A percentile compares a stretch with the other conserved stretches of the same genome.
Conservation (phyloP, 2,329 filamentous ascomycete species). For the Aspergillus thermomutatus region DNA sequence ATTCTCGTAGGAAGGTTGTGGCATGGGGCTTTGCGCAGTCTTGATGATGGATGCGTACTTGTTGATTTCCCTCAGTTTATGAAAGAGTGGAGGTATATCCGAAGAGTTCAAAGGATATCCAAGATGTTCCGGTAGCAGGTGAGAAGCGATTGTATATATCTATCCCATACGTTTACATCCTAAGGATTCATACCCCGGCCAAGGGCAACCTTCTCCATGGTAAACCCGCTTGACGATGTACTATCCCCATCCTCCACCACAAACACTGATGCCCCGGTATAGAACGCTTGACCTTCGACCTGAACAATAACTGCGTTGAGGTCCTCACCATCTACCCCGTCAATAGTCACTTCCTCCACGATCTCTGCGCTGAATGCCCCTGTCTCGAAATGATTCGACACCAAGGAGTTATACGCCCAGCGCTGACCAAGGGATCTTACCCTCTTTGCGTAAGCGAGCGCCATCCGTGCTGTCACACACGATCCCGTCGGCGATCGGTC, state of each 20-base stretch:
- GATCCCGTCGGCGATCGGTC: slow-evolving; percentile 44
- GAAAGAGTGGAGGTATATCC: neutral
- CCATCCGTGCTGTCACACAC: slow-evolving; percentile 37
- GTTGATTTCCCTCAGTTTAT: neutral
- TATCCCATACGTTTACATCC: neutral
- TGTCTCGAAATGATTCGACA: slow-evolving; percentile 27
- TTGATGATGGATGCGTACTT: too few species aligned
- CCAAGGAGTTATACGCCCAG: slow-evolving; percentile 37
- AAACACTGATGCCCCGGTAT: slow-evolving; percentile 29
- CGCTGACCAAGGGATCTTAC: slow-evolving; percentile 16
- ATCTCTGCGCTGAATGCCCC: slow-evolving; percentile 25
- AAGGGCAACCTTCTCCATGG: slow-evolving; percentile 6
- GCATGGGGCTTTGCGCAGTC: too few species aligned
- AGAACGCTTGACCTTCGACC: slow-evolving; percentile 33
- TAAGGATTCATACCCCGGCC: neutral
- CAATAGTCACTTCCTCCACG: slow-evolving; percentile 10
- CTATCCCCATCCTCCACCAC: slow-evolving; percentile 29
- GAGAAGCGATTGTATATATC: too few species aligned
- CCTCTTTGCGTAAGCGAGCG: slow-evolving; percentile 33
- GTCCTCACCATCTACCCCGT: neutral
- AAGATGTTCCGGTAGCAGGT: too few species aligned
- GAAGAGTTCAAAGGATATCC: too few species aligned
- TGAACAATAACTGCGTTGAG: slow-evolving; percentile 20
- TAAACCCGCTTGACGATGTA: slow-evolving; percentile 19
- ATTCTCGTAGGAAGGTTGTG: neutral